Conservation (phyloP, 75 land plant species). For the Sequoiadendron giganteum region DNA sequence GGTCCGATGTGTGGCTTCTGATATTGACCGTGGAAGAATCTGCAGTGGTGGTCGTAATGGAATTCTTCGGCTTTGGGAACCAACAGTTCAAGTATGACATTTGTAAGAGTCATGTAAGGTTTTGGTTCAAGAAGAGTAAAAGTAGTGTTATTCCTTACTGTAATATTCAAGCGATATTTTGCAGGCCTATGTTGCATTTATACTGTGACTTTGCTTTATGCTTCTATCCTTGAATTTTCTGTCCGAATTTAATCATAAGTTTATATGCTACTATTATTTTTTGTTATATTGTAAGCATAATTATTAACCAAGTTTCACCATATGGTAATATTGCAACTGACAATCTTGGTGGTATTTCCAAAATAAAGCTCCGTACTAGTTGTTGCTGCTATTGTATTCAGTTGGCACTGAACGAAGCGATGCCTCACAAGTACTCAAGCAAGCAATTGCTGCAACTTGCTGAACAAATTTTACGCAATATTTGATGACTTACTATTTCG, state of each 20-base stretch:
- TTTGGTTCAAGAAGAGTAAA: neutral
- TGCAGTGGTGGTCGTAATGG: constrained; percentile 99
- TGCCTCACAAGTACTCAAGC: neutral
- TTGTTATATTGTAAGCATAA: neutral
- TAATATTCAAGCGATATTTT: neutral
- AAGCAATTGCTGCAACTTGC: too few relatives aligned
- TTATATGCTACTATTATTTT: neutral
- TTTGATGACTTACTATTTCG: too few relatives aligned
- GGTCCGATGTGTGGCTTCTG: constrained; percentile 91
- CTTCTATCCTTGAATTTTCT: neutral
- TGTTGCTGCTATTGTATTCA: neutral
- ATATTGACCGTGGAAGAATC: constrained; percentile 93
- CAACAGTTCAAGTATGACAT: constrained; percentile 33
- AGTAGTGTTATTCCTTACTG: neutral
- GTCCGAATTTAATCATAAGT: neutral
- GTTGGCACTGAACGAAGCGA: neutral
- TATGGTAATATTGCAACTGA: neutral
- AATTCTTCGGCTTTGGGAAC: constrained; percentile 95
- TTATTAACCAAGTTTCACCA: neutral
- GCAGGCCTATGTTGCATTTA: neutral
- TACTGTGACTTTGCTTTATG: neutral
- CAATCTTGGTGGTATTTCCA: neutral
- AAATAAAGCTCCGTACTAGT: neutral
- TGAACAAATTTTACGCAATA: too few relatives aligned
- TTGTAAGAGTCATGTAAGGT: neutral